Base-by-base conservation (phyloP, 805 yeast genomes). In the Myxozyma vanderwaltii region DNA sequence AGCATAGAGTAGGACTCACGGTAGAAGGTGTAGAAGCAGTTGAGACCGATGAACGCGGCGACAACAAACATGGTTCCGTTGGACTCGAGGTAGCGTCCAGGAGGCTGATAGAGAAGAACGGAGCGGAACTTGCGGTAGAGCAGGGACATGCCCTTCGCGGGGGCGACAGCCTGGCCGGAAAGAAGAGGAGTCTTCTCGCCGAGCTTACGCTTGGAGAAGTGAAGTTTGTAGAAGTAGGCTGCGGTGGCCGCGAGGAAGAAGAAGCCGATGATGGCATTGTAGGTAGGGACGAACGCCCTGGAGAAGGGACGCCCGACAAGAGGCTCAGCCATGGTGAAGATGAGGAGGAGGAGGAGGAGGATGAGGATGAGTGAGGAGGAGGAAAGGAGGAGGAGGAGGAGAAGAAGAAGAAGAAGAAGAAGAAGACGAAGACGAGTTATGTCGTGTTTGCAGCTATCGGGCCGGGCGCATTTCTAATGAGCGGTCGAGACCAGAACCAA, bases 21-120 rank as follows among this genome's bases (percentile, higher is more conserved):
- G 58, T 63, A 63, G 59, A 63, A 63, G 51, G 52, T 33, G 59
- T 63, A 63, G 62, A 63, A 56, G 38, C 51, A 58, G 62, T 63
- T 63, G 17, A 63, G 59, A 31, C 52, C 66, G 19, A 63, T 51
- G 58, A 61, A 63, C 45, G 39, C 39, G 4, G 50, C 54, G 15
- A 63, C 60, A 44, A 63, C 64, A 35, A 62, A 38, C 65, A 60
- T 62, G 58, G 65, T 62, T 26, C 65, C 65, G 40, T 51, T 48
- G 31, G 65, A 36, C 61, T 62, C 65, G 51, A 62, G 64, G 59
- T 62, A 62, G 45, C 65, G 60, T n/a, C 65, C 65, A 27, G 58
- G 50, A 15, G 65, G 61, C 61, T 62, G 65, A 58, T 62, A 62
- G 47, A 62, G 63, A 13, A 62, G 61, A 26, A 44, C 54, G 10